These are phyloP conservation scores for Boletus bicolor DNA, from an alignment of 768 basidiomycete genomes.

Conservation along the genomic window DNA sequence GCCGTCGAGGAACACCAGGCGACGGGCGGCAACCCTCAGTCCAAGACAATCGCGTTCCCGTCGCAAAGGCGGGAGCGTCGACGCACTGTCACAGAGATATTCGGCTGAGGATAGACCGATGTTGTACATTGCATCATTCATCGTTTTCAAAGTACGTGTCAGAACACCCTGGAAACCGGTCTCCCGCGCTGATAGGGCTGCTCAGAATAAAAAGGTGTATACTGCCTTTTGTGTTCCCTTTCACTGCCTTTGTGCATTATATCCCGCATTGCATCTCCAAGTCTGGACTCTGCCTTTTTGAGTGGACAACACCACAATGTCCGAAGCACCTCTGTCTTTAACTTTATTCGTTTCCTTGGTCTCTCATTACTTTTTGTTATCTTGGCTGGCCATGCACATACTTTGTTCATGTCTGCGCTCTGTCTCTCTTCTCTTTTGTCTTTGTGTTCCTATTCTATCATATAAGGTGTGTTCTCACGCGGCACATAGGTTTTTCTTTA, in stretches of 20 bases:
- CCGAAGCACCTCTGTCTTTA: slow-evolving; percentile 27
- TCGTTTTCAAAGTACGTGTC: slow-evolving; percentile 20
- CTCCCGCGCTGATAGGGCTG: not conserved
- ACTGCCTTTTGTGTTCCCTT: slow-evolving; percentile 10
- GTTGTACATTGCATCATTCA: slow-evolving; percentile 12
- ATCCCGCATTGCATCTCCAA: slow-evolving; percentile 23
- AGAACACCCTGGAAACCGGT: not conserved
- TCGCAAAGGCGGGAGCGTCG: slow-evolving; percentile 40
- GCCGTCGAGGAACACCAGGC: slow-evolving; percentile 28
- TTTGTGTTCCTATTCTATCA: slow-evolving; percentile 19
- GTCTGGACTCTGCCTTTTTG: slow-evolving; percentile 13
- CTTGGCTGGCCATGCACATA: slow-evolving; percentile 29
- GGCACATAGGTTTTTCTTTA: slow-evolving; percentile 22
- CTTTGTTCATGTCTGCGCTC: slow-evolving; percentile 12
- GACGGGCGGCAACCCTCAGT: slow-evolving; percentile 34
- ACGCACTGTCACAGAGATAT: slow-evolving; percentile 51
- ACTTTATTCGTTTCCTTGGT: slow-evolving; percentile 28
- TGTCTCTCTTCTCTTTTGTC: not conserved
- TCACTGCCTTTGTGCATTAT: slow-evolving; percentile 21
- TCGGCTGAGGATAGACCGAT: slow-evolving; percentile 22
- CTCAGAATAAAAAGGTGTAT: slow-evolving; percentile 22
- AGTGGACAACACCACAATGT: slow-evolving; percentile 16
- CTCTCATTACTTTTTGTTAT: slow-evolving; percentile 20
- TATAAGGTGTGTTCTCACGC: slow-evolving; percentile 4
- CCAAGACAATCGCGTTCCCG: slow-evolving; percentile 34